Base-by-base conservation (phyloP, 345 rosid genomes). In the Syzygium aromaticum region DNA sequence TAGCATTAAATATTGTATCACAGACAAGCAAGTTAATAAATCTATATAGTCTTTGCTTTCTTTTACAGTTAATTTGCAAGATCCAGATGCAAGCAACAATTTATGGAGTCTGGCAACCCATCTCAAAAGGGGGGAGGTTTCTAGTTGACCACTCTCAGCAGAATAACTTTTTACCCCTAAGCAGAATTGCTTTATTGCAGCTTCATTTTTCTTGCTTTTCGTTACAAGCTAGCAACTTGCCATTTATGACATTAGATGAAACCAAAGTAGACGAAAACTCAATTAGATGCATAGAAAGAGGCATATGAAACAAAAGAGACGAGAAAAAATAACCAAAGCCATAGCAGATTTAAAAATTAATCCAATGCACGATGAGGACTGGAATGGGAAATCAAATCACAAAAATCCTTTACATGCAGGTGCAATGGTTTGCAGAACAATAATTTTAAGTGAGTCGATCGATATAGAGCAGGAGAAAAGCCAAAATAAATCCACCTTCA, bases 401-500 rank as follows among this genome's bases (percentile, higher is more conserved):
- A 33, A 67, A 64, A 67, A 33, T 67, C 49, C 25, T 67, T 33
- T 25, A 82, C 54, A 82, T 25, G 2, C 33, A 51, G 54, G 33
- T 23, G 63, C 49, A 22, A 16, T 33, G 28, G 54, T 54, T 28
- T 21, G 52, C 3, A 7, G 80, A 33, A 33, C 21, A 14, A 12
- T 85, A 23, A 52, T 85, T 49, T 64, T 28, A 16, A 59, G 51
- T 1, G 1, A 67, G 80, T 15, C 12, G 2, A 33, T 67, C 25
- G 25, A 17, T 19, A 67, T 17, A 3, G 0, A 33, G 52, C 64
- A 40, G 52, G 25, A 11, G 46, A 85, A 56, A 46, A 80, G 28
- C 23, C 19, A 1, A 85, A 40, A 51, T 86, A 77, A 57, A 40
- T 80, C 89, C 92, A 96, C 99, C 96, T 95, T 94, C 11, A 87